These are phyloP conservation scores for Huntiella savannae DNA, from an alignment of 2,329 filamentous ascomycete genomes.

Conservation along the genomic window DNA sequence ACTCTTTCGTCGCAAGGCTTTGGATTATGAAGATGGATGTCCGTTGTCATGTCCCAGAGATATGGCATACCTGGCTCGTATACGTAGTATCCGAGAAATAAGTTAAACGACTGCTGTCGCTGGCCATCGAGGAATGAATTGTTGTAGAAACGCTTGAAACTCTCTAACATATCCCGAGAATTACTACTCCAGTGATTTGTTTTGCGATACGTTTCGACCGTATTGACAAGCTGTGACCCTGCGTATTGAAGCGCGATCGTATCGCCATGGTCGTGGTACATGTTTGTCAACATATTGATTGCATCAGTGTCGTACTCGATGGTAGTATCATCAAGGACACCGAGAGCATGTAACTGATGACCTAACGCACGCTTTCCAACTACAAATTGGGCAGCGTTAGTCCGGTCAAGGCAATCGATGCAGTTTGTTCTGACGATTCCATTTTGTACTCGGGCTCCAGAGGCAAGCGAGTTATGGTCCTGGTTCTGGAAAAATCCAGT, in stretches of 20 bases:
- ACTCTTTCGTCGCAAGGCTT: slow-evolving; percentile 56
- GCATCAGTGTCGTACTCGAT: slow-evolving; percentile 92
- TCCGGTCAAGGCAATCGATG: slow-evolving; percentile 92
- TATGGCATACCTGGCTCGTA: slow-evolving; percentile 75
- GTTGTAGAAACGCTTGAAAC: slow-evolving; percentile 97
- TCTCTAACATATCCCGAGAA: slow-evolving; percentile 96
- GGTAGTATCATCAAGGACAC: slow-evolving; percentile 58
- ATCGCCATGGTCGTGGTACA: slow-evolving; percentile 96
- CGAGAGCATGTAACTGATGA: slow-evolving; percentile 77
- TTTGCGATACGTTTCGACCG: slow-evolving; percentile 97
- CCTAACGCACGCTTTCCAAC: slow-evolving; percentile 89
- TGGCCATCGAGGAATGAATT: slow-evolving; percentile 98
- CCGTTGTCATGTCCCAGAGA: slow-evolving; percentile 88
- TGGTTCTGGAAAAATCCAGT: slow-evolving; percentile 96
- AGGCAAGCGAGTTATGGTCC: slow-evolving; percentile 41
- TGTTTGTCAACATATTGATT: slow-evolving; percentile 89
- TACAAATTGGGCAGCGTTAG: slow-evolving; percentile 94
- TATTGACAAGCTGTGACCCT: slow-evolving; percentile 92
- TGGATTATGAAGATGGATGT: slow-evolving; percentile 89
- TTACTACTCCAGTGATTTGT: slow-evolving; percentile 98
- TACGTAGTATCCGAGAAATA: slow-evolving; percentile 92
- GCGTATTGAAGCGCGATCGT: slow-evolving; percentile 97
- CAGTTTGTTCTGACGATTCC: slow-evolving; percentile 91
- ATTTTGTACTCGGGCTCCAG: slow-evolving; percentile 52
- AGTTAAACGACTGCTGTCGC: slow-evolving; percentile 90